A percentile compares a stretch with the other conserved stretches of the same genome.
Evolutionary conservation across 2,329 filamentous ascomycete species (phyloP).

Genomic region (Microdochium trichocladiopsis): DNA sequence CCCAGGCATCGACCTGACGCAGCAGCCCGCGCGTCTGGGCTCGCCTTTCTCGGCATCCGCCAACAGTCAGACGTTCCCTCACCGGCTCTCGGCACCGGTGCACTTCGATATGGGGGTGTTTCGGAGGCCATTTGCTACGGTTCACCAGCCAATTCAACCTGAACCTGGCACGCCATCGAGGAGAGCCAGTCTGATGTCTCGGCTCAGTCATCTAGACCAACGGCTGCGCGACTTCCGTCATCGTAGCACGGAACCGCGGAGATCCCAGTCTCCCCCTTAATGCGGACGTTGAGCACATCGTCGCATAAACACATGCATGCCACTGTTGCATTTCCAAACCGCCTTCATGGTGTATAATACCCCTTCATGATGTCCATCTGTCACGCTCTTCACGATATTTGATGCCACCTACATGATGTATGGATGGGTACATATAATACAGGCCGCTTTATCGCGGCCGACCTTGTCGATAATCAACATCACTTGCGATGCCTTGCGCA

Average conservation of each 20-base stretch:
- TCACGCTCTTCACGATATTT: conserved; percentile 5
- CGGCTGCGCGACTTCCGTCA: conserved; percentile 47
- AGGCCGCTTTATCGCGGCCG: conserved; percentile 1
- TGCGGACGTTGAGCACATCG: not conserved
- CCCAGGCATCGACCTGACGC: conserved; percentile 18
- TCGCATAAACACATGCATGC: not conserved
- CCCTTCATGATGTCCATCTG: conserved; percentile 1
- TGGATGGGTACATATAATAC: conserved; percentile 1
- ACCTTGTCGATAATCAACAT: conserved; percentile 6
- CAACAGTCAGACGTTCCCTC: conserved; percentile 55
- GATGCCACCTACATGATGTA: conserved; percentile 3
- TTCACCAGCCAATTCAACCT: conserved; percentile 38
- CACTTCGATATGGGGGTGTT: conserved; percentile 36
- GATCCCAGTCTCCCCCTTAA: conserved; percentile 44
- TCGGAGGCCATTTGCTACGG: conserved; percentile 48
- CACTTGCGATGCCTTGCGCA: conserved; percentile 1
- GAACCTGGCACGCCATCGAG: conserved; percentile 22
- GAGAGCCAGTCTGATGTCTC: conserved; percentile 37
- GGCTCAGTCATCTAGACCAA: conserved; percentile 51
- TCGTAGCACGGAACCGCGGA: conserved; percentile 27
- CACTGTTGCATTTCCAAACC: conserved; percentile 3
- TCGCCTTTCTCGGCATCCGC: conserved; percentile 48
- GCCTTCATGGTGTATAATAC: conserved; percentile 13
- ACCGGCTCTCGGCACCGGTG: conserved; percentile 40
- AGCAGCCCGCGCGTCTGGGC: conserved; percentile 42